Evolutionary conservation across 768 basidiomycete species (phyloP).

Genomic region (Rhizopogon sp.): DNA sequence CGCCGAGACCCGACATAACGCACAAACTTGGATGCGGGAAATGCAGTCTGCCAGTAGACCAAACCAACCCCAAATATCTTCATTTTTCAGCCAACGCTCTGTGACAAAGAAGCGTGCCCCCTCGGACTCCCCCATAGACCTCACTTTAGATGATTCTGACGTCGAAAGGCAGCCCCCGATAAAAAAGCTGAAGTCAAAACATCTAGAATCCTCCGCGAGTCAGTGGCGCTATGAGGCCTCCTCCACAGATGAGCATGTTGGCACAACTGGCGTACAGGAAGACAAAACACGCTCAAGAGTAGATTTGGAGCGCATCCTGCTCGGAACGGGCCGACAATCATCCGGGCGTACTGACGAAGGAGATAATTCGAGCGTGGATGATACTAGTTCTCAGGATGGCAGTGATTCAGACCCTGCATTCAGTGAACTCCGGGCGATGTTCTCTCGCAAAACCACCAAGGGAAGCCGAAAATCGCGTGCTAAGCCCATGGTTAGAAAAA

Average conservation of each 20-base stretch:
- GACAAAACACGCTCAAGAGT: constrained; percentile 29
- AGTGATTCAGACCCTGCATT: constrained; percentile 45
- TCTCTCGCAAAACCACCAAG: constrained; percentile 33
- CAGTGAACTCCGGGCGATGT: constrained; percentile 41
- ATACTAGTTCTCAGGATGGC: constrained; percentile 24
- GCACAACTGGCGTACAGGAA: constrained; percentile 36
- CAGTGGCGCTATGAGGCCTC: constrained; percentile 40
- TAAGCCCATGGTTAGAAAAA: constrained; percentile 20
- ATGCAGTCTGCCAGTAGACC: neutral
- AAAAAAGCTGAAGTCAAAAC: constrained; percentile 24
- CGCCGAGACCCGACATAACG: neutral
- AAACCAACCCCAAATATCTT: constrained; percentile 8
- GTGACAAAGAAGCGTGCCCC: constrained; percentile 24
- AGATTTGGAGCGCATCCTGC: constrained; percentile 49
- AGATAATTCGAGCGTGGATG: constrained; percentile 18
- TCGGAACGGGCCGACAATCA: constrained; percentile 32
- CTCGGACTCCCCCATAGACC: constrained; percentile 40
- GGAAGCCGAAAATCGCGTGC: constrained; percentile 30
- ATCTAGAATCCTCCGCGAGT: constrained; percentile 21
- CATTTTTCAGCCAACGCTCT: neutral
- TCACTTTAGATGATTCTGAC: constrained; percentile 41
- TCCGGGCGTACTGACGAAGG: constrained; percentile 11
- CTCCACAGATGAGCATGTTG: neutral
- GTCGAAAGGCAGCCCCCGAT: constrained; percentile 18
- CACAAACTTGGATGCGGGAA: neutral